phyloP scores from a whole-genome alignment of 2,329 filamentous ascomycete genomes.

The Chaetomium globosum region DNA sequence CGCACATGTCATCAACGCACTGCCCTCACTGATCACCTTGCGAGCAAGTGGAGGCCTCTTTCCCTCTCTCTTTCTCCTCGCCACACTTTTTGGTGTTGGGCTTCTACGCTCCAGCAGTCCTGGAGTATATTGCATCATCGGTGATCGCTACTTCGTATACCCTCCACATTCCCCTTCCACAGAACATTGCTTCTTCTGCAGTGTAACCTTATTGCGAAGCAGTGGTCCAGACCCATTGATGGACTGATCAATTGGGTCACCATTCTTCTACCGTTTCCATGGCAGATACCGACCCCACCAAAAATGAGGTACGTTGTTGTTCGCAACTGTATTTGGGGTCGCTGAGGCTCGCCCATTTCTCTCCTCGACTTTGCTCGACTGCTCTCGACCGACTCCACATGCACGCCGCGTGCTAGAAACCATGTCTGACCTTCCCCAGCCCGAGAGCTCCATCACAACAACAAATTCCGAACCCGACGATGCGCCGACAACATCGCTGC shows the following conservation, averaged over 20 bases:
- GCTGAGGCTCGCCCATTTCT: neutral
- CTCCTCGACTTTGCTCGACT: neutral
- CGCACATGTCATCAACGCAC: neutral
- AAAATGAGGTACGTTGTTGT: constrained; percentile 16
- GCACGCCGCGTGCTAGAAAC: neutral
- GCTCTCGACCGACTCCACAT: neutral
- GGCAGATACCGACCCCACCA: constrained; percentile 23
- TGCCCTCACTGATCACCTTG: neutral
- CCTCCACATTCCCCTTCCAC: neutral
- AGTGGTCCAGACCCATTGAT: neutral
- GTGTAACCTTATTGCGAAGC: neutral
- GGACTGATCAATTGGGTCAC: constrained; percentile 12
- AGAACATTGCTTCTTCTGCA: neutral
- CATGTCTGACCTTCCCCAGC: constrained; percentile 21
- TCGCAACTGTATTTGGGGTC: neutral
- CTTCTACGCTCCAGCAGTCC: neutral
- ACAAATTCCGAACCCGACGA: constrained; percentile 6
- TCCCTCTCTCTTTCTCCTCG: neutral
- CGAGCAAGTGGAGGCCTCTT: neutral
- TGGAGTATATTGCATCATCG: constrained; percentile 8
- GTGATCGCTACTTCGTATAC: neutral
- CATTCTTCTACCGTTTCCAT: neutral
- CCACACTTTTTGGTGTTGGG: neutral
- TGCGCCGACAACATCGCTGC: neutral
- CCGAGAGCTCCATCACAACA: constrained; percentile 19